These are phyloP conservation scores for Blastomyces silverae DNA, from an alignment of 2,329 filamentous ascomycete species.

Conservation along the genomic window DNA sequence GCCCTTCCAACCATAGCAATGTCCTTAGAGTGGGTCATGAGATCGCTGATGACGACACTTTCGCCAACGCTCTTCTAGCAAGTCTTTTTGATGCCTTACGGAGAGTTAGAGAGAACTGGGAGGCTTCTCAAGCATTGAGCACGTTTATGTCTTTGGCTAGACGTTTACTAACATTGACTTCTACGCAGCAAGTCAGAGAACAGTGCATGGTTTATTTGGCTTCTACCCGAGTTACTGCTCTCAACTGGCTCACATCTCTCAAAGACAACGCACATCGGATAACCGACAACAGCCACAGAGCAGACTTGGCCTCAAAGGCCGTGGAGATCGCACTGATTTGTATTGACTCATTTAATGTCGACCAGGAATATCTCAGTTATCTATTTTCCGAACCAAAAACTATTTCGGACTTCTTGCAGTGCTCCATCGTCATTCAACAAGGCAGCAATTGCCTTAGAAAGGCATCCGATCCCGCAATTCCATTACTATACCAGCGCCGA, in stretches of 20 bases:
- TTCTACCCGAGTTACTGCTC: constrained; percentile 35
- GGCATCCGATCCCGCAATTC: constrained; percentile 15
- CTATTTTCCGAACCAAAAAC: constrained; percentile 27
- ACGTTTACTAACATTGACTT: constrained; percentile 42
- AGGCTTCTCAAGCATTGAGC: constrained; percentile 40
- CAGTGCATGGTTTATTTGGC: constrained; percentile 25
- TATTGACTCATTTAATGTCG: constrained; percentile 42
- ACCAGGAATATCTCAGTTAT: constrained; percentile 26
- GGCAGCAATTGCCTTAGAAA: constrained; percentile 17
- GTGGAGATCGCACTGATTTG: constrained; percentile 42
- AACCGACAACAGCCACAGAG: constrained; percentile 26
- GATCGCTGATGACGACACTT: constrained; percentile 24
- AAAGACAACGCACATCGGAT: constrained; percentile 13
- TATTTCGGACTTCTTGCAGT: constrained; percentile 35
- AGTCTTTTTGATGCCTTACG: constrained; percentile 30
- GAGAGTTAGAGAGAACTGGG: constrained; percentile 47
- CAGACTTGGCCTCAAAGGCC: constrained; percentile 30
- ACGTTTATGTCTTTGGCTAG: constrained; percentile 38
- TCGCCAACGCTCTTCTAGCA: constrained; percentile 29
- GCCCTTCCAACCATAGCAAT: constrained; percentile 27
- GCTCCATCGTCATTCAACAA: constrained; percentile 37
- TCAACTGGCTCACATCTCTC: constrained; percentile 28
- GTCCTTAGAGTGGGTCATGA: constrained; percentile 23
- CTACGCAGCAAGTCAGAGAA: constrained; percentile 30
- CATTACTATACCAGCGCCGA: constrained; percentile 24